Base-by-base conservation (phyloP, 2,329 filamentous ascomycete genomes). In the Phaeosphaeria sp. region DNA sequence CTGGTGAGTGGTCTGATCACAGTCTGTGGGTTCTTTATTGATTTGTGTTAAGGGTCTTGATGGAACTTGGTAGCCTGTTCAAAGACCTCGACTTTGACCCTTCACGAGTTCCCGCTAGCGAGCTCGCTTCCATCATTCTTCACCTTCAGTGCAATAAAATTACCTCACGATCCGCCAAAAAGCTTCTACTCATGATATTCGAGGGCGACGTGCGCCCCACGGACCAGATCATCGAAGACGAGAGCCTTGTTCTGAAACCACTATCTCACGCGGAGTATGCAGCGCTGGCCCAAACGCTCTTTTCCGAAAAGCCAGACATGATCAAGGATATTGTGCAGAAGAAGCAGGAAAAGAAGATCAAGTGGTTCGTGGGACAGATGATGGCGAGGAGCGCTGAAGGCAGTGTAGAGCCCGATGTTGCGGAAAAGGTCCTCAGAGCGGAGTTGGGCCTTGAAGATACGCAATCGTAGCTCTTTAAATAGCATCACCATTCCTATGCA, bases 351-450 rank as follows among this genome's bases (percentile, higher is more conserved):
- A 86, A 87, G n/a, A 91, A 90, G 73, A 73, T 89, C 6, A 87
- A 86, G 66, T 90, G 85, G 80, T 84, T 90, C 65, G 83, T 91
- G 15, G 89, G 89, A 11, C 85, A 89, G 73, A 89, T 90, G 85
- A 87, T 90, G 77, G 80, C 85, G 46, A 77, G 79, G 59, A 86
- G 85, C 25, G 81, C 83, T 25, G 85, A 86, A 58, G 87, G 87
- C 0, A 84, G 84, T 1, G 83, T 90, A 6, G 86, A 90, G 72
- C 84, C 88, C 4, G 79, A 80, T 55, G 82, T 82, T 66, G 88
- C 87, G 10, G 84, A 85, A 71, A 75, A 78, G 56, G 79, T 85
- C 11, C 72, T 90, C 33, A 79, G 79, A 55, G 78, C 81, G 66
- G 65, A 87, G 44, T 76, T 87, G 22, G 54, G 59, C 10, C 44